Evolutionary conservation across 2,329 filamentous ascomycete genomes (phyloP), one percentile per base, ranked within the genome.

Genomic region (Ophiostoma montium): DNA sequence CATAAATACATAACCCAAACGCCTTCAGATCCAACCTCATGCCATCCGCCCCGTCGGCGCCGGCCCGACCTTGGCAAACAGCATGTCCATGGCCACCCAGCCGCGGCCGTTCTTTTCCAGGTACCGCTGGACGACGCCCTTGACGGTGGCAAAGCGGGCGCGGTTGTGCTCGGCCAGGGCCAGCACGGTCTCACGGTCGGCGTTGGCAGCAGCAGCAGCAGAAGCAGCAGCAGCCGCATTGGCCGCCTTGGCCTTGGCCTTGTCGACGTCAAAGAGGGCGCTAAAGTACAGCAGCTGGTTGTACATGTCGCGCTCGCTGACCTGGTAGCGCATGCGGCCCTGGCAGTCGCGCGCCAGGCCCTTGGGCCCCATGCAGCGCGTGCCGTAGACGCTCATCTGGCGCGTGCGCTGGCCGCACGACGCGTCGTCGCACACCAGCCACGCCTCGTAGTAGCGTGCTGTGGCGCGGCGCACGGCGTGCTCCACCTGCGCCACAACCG

Each of bases 241-340:
- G 15, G 56, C 52, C 21, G 68, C 69, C n/a, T n/a, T n/a, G n/a
- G 65, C 69, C 42, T 62, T 65, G 18, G 70, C 84, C 66, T 86
- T 87, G 54, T 96, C 89, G 3, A 94, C 84, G 64, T 98, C 89
- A 71, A 88, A 98, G 49, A 96, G 67, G 45, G 75, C 75, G 30
- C 84, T 76, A 62, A 89, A 84, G 68, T 95, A 98, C 49, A 96
- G 68, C 36, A 98, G 72, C 67, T 98, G 92, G 64, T 94, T 96
- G 68, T 95, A 96, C 52, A 96, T 75, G 59, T 84, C 82, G 67
- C 92, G 90, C 68, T 96, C 92, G 1, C 76, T 74, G 60, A 86
- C 83, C 67, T 94, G 88, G 62, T 89, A 95, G 19, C 76, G 70
- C 89, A 98, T 96, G 46, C 78, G 78, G 18, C 92, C 92, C 4